A percentile compares a stretch with the other conserved stretches of the same genome.
These are phyloP conservation scores for Aureobasidium pullulans DNA, from an alignment of 2,329 filamentous ascomycete species.

Conservation along the genomic window DNA sequence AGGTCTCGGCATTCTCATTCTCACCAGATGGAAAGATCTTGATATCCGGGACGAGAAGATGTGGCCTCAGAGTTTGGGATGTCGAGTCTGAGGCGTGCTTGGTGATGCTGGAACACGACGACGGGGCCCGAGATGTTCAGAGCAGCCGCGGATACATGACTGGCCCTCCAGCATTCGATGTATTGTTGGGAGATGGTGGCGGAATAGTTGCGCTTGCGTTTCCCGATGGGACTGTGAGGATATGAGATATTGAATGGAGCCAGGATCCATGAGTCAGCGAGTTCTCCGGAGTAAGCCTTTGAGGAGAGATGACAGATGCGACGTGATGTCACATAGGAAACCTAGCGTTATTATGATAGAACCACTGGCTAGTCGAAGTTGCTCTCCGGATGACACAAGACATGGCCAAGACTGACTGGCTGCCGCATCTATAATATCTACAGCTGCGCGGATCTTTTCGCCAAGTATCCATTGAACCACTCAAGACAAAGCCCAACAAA, in stretches of 20 bases:
- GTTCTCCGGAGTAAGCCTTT: too few species aligned
- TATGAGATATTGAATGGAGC: background rate
- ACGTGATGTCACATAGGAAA: too few species aligned
- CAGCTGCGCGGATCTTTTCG: too few species aligned
- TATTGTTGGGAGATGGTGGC: background rate
- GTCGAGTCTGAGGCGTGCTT: background rate
- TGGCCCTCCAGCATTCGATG: background rate
- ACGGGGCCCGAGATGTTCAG: background rate
- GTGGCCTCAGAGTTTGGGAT: background rate
- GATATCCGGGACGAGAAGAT: background rate
- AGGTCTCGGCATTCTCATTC: background rate
- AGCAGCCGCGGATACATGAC: background rate
- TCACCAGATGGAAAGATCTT: background rate
- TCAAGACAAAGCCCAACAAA: too few species aligned
- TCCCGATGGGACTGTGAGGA: background rate
- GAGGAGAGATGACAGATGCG: too few species aligned
- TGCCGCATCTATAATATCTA: too few species aligned
- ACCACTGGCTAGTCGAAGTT: too few species aligned
- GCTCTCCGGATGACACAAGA: too few species aligned
- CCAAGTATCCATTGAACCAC: too few species aligned
- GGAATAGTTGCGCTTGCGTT: background rate
- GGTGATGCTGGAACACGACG: background rate
- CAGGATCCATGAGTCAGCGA: too few species aligned
- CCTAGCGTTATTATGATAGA: too few species aligned
- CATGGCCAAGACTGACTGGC: too few species aligned